Evolutionary conservation across 2,329 filamentous ascomycete species (phyloP), one percentile per base, ranked within the genome.

Genomic region (Cordyceps tenuipes): DNA sequence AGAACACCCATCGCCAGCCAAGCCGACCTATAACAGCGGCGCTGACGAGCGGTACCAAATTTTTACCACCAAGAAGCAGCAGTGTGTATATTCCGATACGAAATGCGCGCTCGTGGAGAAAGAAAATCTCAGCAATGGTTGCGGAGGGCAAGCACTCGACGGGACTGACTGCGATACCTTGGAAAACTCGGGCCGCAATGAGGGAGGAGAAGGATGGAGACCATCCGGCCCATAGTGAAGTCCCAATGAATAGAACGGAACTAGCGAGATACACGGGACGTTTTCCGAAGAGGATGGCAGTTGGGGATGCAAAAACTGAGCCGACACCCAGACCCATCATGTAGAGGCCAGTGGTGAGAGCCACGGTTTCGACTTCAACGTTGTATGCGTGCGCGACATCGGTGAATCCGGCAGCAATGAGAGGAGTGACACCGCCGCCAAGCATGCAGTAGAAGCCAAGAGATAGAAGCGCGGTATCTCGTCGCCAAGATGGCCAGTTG

Each of bases 101-200:
- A 70, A 92, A 97, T 0, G 93, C 93, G 62, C 93, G 82, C 74
- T 97, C 93, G 68, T 97, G 93, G 21, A 97, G 78, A 69, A 96
- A 97, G 77, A 92, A 97, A 62, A 97, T 97, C 72, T 97, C 93
- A 3, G 92, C 91, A 67, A 97, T 93, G 0, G 91, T 96, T 17
- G 93, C 92, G 5, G 91, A 96, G 0, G 93, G 93, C 34, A 97
- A 80, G 68, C 91, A 96, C 72, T 97, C 93, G 9, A 96, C 90
- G 0, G 91, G 91, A 64, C 90, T 94, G 53, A 97, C 87, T 0
- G 91, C 88, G 10, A 97, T 79, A 3, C 93, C 94, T 72, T 95
- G 90, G 63, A 97, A 88, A 52, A 97, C 85, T 58, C 93, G 83
- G 29, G 91, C 93, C 9, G 91, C 72, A 6, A 96, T 78, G 43